These are phyloP conservation scores for Galeopsis tetrahit DNA, from an alignment of 257 asterid genomes.

Conservation along the genomic window DNA sequence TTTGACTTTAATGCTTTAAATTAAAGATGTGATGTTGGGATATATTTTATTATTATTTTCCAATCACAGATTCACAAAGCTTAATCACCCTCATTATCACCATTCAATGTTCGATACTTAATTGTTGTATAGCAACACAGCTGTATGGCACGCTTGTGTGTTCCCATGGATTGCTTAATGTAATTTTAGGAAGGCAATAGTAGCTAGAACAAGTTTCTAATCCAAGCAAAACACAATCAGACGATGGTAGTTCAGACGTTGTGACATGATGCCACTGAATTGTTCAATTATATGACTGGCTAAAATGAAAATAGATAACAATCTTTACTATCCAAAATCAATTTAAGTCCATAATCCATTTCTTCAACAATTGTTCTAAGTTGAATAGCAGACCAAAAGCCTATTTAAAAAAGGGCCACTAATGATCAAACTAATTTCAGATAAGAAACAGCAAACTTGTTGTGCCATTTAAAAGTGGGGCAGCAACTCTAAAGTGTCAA, in stretches of 20 bases:
- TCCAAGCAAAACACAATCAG: too few relatives aligned
- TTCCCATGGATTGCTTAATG: too few relatives aligned
- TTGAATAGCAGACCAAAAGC: conserved; percentile 4
- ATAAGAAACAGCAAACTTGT: not conserved
- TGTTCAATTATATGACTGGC: not conserved
- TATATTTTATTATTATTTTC: conserved; percentile 11
- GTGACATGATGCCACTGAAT: conserved; percentile 15
- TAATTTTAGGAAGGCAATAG: too few relatives aligned
- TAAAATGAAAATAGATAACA: not conserved
- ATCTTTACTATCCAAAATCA: not conserved
- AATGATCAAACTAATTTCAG: not conserved
- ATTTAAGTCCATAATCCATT: not conserved
- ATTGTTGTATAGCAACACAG: too few relatives aligned
- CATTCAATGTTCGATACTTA: too few relatives aligned
- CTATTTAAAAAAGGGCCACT: not conserved
- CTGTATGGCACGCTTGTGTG: too few relatives aligned
- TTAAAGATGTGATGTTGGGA: conserved; percentile 28
- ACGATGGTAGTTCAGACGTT: not conserved
- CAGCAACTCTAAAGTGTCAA: not conserved
- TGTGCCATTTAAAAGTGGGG: not conserved
- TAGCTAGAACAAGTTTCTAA: too few relatives aligned
- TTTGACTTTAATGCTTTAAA: conserved; percentile 36
- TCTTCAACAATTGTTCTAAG: not conserved
- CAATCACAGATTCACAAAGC: too few relatives aligned
- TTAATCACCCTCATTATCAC: too few relatives aligned